Base-by-base conservation (phyloP, 108 stramenopile species). In the Schizochytrium sp. region DNA sequence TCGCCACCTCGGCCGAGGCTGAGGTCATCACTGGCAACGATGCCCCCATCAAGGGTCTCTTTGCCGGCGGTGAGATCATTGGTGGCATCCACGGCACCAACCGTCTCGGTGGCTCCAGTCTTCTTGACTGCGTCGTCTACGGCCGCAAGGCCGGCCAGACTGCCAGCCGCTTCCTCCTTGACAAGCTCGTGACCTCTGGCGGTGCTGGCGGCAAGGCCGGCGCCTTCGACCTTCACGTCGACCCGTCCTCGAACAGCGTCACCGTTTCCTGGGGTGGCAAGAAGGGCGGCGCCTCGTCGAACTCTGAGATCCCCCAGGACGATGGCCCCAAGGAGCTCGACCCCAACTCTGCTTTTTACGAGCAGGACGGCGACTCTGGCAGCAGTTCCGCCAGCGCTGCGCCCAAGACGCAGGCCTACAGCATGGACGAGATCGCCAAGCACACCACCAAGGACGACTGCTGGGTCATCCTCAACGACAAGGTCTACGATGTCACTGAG, bases 61-160 rank as follows among this genome's bases (percentile, higher is more conserved):
- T 93, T 72, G 96, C 94, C 25, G 95, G 90, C 41, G 96, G 96
- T 53, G 96, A 96, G 88, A 94, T 94, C 14, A 94, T 94, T 4
- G 96, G 96, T 60, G 96, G 95, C 4, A 93, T 96, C 34, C 95
- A 96, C 88, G 95, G 95, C 12, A 91, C 91, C 59, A 96, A 96
- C 87, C 94, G 96, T 8, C 89, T 97, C 19, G 97, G 95, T 44
- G 97, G 97, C 5, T 97, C 96, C 72, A 93, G 93, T 25, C 94
- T 97, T 21, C 91, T 97, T 57, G 97, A 97, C 87, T 97, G 97
- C 72, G 95, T 94, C 34, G 97, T 97, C 14, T 96, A 95, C 88
- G 97, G 97, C 21, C 91, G 95, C 43, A 92, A 95, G 57, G 95
- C 95, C 21, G 98, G 98, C 51, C 76, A 53, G 48, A 83, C 48